Conservation (phyloP, 1,284 basidiomycete genomes). For the Fistulina hepatica region DNA sequence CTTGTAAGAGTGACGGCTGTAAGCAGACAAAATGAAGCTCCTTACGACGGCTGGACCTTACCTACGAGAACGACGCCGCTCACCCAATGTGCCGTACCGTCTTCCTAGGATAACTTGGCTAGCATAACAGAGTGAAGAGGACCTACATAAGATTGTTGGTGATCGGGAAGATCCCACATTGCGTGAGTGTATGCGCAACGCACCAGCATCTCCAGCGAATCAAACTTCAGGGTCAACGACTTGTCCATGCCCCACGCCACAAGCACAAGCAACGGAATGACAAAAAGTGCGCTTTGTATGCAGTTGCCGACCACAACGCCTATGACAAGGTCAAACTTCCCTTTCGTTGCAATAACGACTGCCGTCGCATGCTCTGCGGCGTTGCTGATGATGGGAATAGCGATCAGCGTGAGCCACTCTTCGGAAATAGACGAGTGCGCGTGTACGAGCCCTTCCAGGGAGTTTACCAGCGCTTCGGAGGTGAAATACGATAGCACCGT, state of each 20-base stretch:
- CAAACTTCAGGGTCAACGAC: conserved; percentile 36
- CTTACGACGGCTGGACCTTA: too few species aligned
- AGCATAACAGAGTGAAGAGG: conserved; percentile 45
- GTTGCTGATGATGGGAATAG: conserved; percentile 58
- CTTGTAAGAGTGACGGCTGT: too few species aligned
- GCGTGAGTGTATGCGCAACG: conserved; percentile 6
- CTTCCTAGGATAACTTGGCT: conserved; percentile 52
- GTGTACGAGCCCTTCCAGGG: conserved; percentile 27
- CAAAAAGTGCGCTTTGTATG: conserved; percentile 59
- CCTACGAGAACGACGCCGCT: conserved; percentile 45
- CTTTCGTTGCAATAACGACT: conserved; percentile 53
- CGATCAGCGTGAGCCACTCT: conserved; percentile 55
- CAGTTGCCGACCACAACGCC: conserved; percentile 55
- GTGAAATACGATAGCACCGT: conserved; percentile 43
- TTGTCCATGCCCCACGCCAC: conserved; percentile 39
- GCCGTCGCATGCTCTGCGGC: conserved; percentile 59
- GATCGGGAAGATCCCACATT: not conserved
- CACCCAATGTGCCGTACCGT: conserved; percentile 55
- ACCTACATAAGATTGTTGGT: too few species aligned
- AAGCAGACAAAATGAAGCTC: too few species aligned
- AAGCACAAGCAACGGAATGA: conserved; percentile 48
- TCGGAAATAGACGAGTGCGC: conserved; percentile 32
- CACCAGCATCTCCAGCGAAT: conserved; percentile 26
- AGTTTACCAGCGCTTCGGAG: conserved; percentile 48
- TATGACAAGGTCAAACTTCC: conserved; percentile 43